Evolutionary conservation across 176 grass and related monocot genomes (phyloP).

Genomic region (Eleusine indica): DNA sequence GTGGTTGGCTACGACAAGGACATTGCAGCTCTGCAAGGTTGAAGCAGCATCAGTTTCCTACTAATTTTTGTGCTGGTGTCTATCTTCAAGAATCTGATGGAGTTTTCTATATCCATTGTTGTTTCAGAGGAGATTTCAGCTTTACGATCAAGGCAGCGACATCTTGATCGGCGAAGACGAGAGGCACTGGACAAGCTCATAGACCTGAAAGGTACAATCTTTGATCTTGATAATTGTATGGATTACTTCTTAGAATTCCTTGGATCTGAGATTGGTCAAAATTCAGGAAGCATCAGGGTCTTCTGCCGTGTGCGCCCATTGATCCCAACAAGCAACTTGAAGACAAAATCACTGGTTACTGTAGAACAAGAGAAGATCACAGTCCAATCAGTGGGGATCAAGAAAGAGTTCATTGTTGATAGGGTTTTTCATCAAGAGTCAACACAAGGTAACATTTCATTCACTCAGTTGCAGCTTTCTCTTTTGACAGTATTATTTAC

Average conservation of each 20-base stretch:
- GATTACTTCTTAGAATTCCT: constrained; percentile 11
- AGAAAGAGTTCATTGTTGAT: constrained; percentile 79
- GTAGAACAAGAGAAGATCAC: constrained; percentile 62
- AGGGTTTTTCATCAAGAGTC: constrained; percentile 69
- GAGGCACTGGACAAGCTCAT: constrained; percentile 74
- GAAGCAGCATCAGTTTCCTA: not conserved
- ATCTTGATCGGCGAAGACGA: constrained; percentile 59
- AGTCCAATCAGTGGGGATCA: constrained; percentile 58
- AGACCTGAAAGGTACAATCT: constrained; percentile 78
- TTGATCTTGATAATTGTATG: constrained; percentile 6
- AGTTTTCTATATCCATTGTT: constrained; percentile 21
- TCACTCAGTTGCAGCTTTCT: not conserved
- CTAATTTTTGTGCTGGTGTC: constrained; percentile 5
- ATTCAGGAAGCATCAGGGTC: constrained; percentile 91
- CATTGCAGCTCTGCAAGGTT: constrained; percentile 58
- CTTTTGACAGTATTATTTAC: not conserved
- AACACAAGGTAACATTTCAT: constrained; percentile 65
- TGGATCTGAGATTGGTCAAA: constrained; percentile 33
- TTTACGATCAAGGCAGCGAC: constrained; percentile 50
- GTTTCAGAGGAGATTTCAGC: constrained; percentile 65
- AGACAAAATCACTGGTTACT: constrained; percentile 40
- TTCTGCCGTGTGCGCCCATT: constrained; percentile 72
- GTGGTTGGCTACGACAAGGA: constrained; percentile 48
- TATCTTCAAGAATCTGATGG: not conserved
- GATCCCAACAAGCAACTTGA: constrained; percentile 40